Percentiles rank a stretch among this genome's conserved stretches.
Conservation (phyloP, 2,329 filamentous ascomycete genomes). For the Aspergillus sp. region DNA sequence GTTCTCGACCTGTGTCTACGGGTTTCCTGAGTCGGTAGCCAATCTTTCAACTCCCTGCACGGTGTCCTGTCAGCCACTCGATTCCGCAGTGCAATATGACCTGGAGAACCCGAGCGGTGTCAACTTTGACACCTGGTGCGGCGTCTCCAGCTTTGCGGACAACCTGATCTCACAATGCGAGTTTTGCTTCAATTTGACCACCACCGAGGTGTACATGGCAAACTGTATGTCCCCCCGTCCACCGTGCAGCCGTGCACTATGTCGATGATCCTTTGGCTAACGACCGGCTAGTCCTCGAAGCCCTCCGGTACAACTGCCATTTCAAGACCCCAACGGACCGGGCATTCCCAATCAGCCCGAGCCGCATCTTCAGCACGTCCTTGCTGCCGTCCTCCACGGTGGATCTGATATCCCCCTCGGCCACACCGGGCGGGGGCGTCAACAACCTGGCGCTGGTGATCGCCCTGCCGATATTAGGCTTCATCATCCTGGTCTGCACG, state of each 20-base stretch:
- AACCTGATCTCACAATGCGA: slow-evolving; percentile 41
- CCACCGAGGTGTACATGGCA: slow-evolving; percentile 38
- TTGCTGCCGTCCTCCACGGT: slow-evolving; percentile 33
- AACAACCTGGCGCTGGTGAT: slow-evolving; percentile 41
- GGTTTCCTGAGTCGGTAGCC: slow-evolving; percentile 32
- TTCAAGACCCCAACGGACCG: slow-evolving; percentile 33
- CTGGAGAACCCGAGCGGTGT: slow-evolving; percentile 25
- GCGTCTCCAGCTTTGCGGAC: slow-evolving; percentile 36
- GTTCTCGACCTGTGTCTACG: slow-evolving; percentile 44
- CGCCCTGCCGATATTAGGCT: slow-evolving; percentile 42
- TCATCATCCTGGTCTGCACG: slow-evolving; percentile 34
- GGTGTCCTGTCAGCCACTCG: slow-evolving; percentile 39
- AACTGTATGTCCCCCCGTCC: slow-evolving; percentile 37
- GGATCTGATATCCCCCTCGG: slow-evolving; percentile 4
- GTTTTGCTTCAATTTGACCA: slow-evolving; percentile 43
- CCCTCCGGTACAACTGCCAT: slow-evolving; percentile 45
- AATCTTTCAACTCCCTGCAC: slow-evolving; percentile 45
- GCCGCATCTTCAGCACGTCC: slow-evolving; percentile 40
- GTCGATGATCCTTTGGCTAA: no score
- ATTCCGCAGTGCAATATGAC: slow-evolving; percentile 29
- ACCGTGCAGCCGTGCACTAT: no score
- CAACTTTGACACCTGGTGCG: slow-evolving; percentile 39
- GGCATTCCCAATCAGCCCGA: slow-evolving; percentile 39
- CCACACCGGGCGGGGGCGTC: slow-evolving; percentile 3
- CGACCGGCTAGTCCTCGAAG: slow-evolving; percentile 41